Base-by-base conservation (phyloP, 139 green algal genomes). In the Volvox africanus region DNA sequence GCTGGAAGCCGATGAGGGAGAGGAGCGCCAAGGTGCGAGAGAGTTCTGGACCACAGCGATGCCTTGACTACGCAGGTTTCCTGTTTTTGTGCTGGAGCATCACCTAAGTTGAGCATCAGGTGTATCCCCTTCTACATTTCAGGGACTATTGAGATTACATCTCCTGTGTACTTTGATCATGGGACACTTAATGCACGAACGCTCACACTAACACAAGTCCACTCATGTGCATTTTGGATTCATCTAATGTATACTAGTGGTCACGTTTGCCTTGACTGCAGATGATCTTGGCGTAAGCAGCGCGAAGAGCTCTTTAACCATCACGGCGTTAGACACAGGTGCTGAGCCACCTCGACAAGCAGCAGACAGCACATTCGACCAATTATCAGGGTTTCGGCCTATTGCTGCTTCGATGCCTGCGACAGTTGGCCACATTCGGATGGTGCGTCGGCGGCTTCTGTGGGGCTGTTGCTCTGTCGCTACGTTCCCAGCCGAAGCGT, bases 391-490 rank as follows among this genome's bases (percentile, higher is more conserved):
- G 17, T 68, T 77, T 16, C 81, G 61, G 1, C 18, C 81, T 21
- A 87, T 87, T 17, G 81, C 81, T 18, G 81, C 81, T 22, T 87
- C 81, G 30, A 76, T 87, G 61, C 81, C 81, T 21, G 81, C 32
- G 1, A 33, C 61, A 18, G 61, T 1, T 33, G 81, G 61, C 5
- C 81, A 87, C 61, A 61, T 87, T 12, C 81, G 81, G 16, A 87
- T 87, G 81, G 81, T 87, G 32, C 36, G 78, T 32, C 44, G 44
- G 44, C 44, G 44, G 44, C 44, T 55, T 9, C 44, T 9, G 5
- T 55, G 44, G 44, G 44, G 44, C 44, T 55, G 44, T 55, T 55
- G 44, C 9, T 55, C 44, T 55, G 44, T 55, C 44, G 44, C 44
- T 55, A 55, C 44, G 44, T 55, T 55, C 44, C 44, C 9, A 55